phyloP scores from a whole-genome alignment of 2,329 filamentous ascomycete genomes.

The Curvularia sp. region DNA sequence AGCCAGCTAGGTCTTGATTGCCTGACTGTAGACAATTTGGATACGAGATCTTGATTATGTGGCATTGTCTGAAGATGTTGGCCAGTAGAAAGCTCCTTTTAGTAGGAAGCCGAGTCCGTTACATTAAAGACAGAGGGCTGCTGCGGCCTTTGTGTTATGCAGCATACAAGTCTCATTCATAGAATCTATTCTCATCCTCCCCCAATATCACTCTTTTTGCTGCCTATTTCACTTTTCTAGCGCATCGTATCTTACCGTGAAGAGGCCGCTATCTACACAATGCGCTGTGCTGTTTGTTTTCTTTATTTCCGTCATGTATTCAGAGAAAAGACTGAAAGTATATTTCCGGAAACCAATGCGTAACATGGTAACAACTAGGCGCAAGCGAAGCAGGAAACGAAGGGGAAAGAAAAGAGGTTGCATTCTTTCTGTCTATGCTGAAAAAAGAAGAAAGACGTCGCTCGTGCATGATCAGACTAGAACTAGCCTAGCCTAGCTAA shows the following conservation, averaged over 20 bases:
- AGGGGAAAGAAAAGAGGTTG: not conserved
- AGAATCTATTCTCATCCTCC: conserved; percentile 1
- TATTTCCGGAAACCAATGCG: too few species aligned
- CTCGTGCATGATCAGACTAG: not conserved
- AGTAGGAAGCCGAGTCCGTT: not conserved
- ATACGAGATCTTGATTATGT: not conserved
- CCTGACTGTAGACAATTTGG: not conserved
- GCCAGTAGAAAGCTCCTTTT: not conserved
- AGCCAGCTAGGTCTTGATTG: not conserved
- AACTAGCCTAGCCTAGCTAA: too few species aligned
- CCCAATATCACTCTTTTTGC: not conserved
- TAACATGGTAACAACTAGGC: not conserved
- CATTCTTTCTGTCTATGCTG: not conserved
- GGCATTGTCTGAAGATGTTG: not conserved
- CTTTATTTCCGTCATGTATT: not conserved
- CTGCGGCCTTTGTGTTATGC: not conserved
- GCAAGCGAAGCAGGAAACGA: too few species aligned
- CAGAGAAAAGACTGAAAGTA: not conserved
- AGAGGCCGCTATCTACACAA: too few species aligned
- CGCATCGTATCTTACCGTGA: not conserved
- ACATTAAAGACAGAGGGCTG: not conserved
- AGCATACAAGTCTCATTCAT: not conserved
- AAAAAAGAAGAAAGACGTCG: not conserved
- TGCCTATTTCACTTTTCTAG: not conserved
- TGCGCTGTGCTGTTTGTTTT: not conserved